Percentiles rank a stretch among this genome's conserved stretches.
Evolutionary conservation across 1,284 basidiomycete species (phyloP).

Genomic region (Cystobasidium pallidum): DNA sequence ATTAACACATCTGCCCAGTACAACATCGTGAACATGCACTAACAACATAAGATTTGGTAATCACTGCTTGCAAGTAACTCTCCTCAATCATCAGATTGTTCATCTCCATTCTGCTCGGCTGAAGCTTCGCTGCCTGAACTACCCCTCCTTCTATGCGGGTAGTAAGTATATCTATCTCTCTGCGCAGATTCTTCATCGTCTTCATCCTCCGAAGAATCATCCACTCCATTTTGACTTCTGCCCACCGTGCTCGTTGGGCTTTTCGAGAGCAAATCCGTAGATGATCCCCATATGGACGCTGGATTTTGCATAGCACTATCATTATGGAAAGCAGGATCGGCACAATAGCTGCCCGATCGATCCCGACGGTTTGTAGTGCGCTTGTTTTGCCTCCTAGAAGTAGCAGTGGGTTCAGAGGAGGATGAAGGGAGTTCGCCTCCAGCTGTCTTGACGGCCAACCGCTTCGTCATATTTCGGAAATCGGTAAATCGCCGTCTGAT

Average conservation of each 20-base stretch:
- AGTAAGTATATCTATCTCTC: slow-evolving; percentile 22
- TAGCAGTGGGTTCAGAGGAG: neutral
- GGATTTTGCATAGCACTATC: slow-evolving; percentile 21
- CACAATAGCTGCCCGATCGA: slow-evolving; percentile 10
- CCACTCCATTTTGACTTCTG: slow-evolving; percentile 1
- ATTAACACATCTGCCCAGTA: too few relatives aligned
- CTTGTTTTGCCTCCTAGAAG: neutral
- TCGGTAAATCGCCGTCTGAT: slow-evolving; percentile 37
- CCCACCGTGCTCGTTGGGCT: slow-evolving; percentile 1
- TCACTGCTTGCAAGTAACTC: neutral
- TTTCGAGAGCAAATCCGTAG: slow-evolving; percentile 18
- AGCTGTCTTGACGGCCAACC: slow-evolving; percentile 25
- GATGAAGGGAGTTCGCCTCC: slow-evolving; percentile 13
- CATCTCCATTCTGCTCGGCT: neutral
- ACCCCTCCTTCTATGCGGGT: slow-evolving; percentile 15
- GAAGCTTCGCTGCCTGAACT: neutral
- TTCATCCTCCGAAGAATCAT: slow-evolving; percentile 27
- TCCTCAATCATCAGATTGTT: slow-evolving; percentile 2
- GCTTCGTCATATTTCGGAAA: slow-evolving; percentile 38
- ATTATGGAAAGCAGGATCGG: slow-evolving; percentile 14
- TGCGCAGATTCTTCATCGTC: slow-evolving; percentile 21
- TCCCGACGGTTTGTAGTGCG: neutral
- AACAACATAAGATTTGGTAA: too few relatives aligned
- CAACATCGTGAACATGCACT: too few relatives aligned
- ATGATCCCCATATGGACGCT: slow-evolving; percentile 22